Conservation (phyloP, 768 basidiomycete genomes). For the Russula abietina region DNA sequence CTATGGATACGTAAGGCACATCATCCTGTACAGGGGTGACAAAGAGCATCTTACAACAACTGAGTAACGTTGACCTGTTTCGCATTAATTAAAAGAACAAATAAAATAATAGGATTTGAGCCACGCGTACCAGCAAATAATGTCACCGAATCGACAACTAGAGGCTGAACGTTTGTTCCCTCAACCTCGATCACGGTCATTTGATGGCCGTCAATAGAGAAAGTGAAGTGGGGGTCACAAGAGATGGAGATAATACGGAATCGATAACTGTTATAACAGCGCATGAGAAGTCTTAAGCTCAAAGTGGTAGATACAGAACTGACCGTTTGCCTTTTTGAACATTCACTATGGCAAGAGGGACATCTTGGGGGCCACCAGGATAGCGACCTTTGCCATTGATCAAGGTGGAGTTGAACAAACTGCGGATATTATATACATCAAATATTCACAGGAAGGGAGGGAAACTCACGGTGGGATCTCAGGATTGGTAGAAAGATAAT, state of each 20-base stretch:
- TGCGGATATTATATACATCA: not conserved
- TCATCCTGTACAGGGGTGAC: not conserved
- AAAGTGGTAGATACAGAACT: not conserved
- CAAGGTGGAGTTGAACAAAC: conserved; percentile 34
- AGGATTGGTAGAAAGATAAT: conserved; percentile 15
- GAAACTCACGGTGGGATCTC: not conserved
- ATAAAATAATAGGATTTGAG: not conserved
- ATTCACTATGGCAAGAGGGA: conserved; percentile 15
- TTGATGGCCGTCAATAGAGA: conserved; percentile 38
- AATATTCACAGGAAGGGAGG: no score
- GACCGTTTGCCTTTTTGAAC: conserved; percentile 18
- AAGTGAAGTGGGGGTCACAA: conserved; percentile 34
- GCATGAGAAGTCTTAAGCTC: not conserved
- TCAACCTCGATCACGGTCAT: conserved; percentile 42
- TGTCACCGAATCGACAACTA: conserved; percentile 37
- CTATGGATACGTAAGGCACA: conserved; percentile 4
- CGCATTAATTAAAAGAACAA: not conserved
- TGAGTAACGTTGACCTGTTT: conserved; percentile 28
- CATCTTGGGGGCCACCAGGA: conserved; percentile 13
- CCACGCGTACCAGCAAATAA: conserved; percentile 36
- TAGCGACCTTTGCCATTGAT: conserved; percentile 48
- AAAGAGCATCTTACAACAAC: conserved; percentile 25
- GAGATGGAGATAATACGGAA: conserved; percentile 25
- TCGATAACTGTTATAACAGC: conserved; percentile 16
- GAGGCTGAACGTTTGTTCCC: conserved; percentile 31